phyloP scores from a whole-genome alignment of 2,329 filamentous ascomycete genomes.

The Penicillium sp. region DNA sequence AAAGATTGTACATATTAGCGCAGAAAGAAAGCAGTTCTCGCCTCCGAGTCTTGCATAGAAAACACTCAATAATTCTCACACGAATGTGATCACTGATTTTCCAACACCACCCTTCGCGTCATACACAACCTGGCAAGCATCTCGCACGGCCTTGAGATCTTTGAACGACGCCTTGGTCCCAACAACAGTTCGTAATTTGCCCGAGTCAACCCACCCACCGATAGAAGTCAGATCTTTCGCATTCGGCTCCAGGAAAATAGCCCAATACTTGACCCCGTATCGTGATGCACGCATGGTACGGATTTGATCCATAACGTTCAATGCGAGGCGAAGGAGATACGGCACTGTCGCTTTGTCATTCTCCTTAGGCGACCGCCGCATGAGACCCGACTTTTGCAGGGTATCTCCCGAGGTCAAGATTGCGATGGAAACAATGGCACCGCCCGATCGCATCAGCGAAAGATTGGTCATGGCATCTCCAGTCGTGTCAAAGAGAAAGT shows the following conservation, averaged over 20 bases:
- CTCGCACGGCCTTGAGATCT: constrained; percentile 47
- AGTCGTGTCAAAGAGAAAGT: constrained; percentile 55
- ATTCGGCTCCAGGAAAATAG: constrained; percentile 45
- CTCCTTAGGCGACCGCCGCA: constrained; percentile 17
- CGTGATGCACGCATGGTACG: constrained; percentile 48
- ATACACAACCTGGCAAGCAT: constrained; percentile 42
- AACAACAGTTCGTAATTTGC: constrained; percentile 47
- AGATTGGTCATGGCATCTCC: constrained; percentile 43
- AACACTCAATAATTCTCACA: not conserved
- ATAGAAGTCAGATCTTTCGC: constrained; percentile 46
- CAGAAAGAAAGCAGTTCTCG: not conserved
- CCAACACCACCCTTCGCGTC: constrained; percentile 47
- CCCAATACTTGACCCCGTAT: constrained; percentile 46
- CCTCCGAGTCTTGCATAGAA: not conserved
- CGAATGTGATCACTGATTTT: constrained; percentile 39
- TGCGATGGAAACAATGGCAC: constrained; percentile 38
- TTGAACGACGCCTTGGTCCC: constrained; percentile 44
- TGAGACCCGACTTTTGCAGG: constrained; percentile 33
- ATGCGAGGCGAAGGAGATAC: constrained; percentile 23
- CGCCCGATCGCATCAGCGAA: constrained; percentile 44
- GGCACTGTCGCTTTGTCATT: constrained; percentile 24
- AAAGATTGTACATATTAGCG: not conserved
- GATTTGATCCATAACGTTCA: constrained; percentile 38
- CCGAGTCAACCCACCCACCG: constrained; percentile 45
- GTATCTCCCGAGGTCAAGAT: constrained; percentile 36